Base-by-base conservation (phyloP, 495 filamentous ascomycete genomes). In the Aspergillus homomorphus region DNA sequence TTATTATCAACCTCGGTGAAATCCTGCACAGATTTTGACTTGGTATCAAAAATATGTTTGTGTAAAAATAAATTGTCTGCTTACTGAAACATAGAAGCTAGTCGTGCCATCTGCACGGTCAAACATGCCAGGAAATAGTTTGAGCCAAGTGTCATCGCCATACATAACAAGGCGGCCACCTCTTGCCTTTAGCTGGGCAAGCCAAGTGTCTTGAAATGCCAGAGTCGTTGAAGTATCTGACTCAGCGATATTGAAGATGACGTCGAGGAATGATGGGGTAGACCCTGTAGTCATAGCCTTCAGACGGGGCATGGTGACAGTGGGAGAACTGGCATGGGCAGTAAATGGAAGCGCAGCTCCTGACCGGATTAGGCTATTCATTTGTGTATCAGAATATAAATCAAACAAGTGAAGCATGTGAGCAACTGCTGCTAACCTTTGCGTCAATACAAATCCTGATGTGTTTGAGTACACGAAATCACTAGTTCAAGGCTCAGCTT, bases 1-100 rank as follows among this genome's bases (percentile, higher is more conserved):
- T 99, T 98, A 65, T 90, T 87, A 71, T 98, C 94, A 54, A 98
- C 94, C 77, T 98, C 94, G 18, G 89, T 92, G 62, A 97, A 98
- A 71, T 99, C 95, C 92, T 96, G 65, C n/a, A 33, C 42, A 12
- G 57, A 53, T 12, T 20, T 46, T 45, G 22, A 67, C 53, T 53
- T 23, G 51, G 41, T 64, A 22, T 51, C 57, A 51, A 22, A 26
- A 38, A 21, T 30, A 56, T 10, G 14, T 12, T 45, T 18, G 51
- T 14, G 51, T 14, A 48, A 24, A 12, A 43, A 20, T 33, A n/a
- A 33, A 33, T 48, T 49, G 61, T 64, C 49, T 55, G 85, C 89
- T 81, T 66, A 96, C 92, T 73, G 94, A 92, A 59, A 99, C 94
- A 71, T 97, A 99, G 69, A 99, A 99, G 72, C 92, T 97, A 38